A percentile compares a stretch with the other conserved stretches of the same genome.
These are phyloP conservation scores for Ophiognomonia clavigignenti-juglandacearum DNA, from an alignment of 2,329 filamentous ascomycete genomes.

Conservation along the genomic window DNA sequence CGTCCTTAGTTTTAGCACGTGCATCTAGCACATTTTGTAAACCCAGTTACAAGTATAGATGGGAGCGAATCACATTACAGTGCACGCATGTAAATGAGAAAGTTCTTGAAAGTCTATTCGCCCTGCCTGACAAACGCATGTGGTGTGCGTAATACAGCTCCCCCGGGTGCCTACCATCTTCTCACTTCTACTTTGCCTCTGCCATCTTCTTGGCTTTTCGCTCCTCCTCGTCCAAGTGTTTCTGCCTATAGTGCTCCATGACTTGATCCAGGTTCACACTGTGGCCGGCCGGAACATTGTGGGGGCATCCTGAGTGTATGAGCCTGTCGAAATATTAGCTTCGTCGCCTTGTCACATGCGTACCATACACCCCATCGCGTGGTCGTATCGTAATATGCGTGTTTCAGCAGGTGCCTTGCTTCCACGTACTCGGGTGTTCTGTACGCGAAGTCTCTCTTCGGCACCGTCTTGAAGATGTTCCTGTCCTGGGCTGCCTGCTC, in stretches of 20 bases:
- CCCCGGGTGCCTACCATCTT: not conserved
- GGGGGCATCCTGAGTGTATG: conserved; percentile 43
- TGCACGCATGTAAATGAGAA: too few relatives aligned
- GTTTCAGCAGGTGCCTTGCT: too few relatives aligned
- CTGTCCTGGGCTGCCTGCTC: conserved; percentile 55
- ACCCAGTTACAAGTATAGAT: too few relatives aligned
- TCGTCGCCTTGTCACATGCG: not conserved
- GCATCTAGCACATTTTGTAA: too few relatives aligned
- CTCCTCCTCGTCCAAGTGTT: conserved; percentile 51
- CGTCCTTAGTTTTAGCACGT: too few relatives aligned
- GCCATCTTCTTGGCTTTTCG: conserved; percentile 47
- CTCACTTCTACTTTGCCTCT: conserved; percentile 28
- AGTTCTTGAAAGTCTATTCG: not conserved
- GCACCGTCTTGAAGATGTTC: conserved; percentile 45
- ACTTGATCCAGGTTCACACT: conserved; percentile 50
- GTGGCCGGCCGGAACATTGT: conserved; percentile 52
- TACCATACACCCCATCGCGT: too few relatives aligned
- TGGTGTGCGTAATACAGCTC: conserved; percentile 4
- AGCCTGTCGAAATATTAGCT: conserved; percentile 31
- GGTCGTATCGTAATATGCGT: too few relatives aligned
- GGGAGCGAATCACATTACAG: too few relatives aligned
- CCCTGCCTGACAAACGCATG: not conserved
- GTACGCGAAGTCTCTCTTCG: conserved; percentile 44
- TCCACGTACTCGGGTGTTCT: conserved; percentile 52
- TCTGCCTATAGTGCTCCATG: conserved; percentile 51